Evolutionary conservation across 192 early-diverging fungal genomes (phyloP), one percentile per base, ranked within the genome.

Genomic region (Coemansia sp.): DNA sequence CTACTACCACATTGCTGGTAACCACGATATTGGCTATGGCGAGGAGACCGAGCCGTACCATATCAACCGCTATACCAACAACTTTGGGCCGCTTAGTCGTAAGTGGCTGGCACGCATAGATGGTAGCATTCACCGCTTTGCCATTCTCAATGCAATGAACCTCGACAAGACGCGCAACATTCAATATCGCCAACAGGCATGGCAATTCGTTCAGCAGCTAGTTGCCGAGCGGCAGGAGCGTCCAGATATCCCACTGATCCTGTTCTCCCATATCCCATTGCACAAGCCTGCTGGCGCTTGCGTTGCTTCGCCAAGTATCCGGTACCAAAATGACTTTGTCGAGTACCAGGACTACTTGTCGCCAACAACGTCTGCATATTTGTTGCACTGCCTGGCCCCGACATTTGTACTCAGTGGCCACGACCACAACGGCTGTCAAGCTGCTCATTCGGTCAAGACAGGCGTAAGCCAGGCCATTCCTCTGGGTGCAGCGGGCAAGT

Each of bases 1-100:
- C 35, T 67, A 87, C 30, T 67, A 84, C 45, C 85, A 83, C 44
- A 49, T 89, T 40, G 86, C 87, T 8, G 88, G 88, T 0, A 89
- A 89, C 74, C 88, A 89, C 61, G 88, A 89, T 59, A 88, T 89
- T 64, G 88, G 88, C 9, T 89, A 89, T 68, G 85, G 84, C 55
- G 70, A 71, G 39, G 88, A 89, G 45, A 88, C 86, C 10, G 75
- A 72, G 22, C 62, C 71, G 24, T 62, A 71, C 58, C 82, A 85
- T 35, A 62, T 87, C 30, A 70, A 74, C 64, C 85, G 87, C 13
- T 89, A 83, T 75, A 64, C 73, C 32, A 65, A 69, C 20, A 85
- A 70, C 45, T 89, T 89, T 82, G 88, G 88, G 0, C 71, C 72
- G 47, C 75, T 82, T 18, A 89, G 86, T 69, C 47, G 68, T 0